Conservation (phyloP, 352 stramenopile species). For the Pythium folliculosum region DNA sequence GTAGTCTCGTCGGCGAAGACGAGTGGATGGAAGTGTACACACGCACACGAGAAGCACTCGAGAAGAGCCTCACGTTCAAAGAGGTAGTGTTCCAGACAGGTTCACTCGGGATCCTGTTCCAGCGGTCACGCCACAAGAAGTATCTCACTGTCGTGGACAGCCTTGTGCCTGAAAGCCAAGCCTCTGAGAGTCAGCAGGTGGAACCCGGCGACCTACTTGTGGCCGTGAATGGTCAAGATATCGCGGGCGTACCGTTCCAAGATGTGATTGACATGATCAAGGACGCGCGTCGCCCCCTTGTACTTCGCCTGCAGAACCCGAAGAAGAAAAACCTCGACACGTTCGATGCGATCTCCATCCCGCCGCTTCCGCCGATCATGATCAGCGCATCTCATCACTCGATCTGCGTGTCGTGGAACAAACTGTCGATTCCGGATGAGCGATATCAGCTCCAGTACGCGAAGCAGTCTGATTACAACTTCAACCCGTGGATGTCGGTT, state of each 20-base stretch:
- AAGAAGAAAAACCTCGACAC: constrained; percentile 49
- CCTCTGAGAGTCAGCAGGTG: constrained; percentile 66
- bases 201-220: constrained; percentile 72
- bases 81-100: constrained; percentile 73
- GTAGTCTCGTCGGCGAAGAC: constrained; percentile 47
- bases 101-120: constrained; percentile 79
- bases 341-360: constrained; percentile 59
- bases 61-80: constrained; percentile 55
- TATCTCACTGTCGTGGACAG: constrained; percentile 81
- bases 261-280: constrained; percentile 82
- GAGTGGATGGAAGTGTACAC: constrained; percentile 80
- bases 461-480: constrained; percentile 41
- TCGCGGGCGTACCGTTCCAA: constrained; percentile 64
- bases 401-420: constrained; percentile 41
- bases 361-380: constrained; percentile 59
- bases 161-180: constrained; percentile 79
- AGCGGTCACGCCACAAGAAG: constrained; percentile 68
- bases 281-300: constrained; percentile 57
- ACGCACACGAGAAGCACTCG: constrained; percentile 46
- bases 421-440: constrained; percentile 24
- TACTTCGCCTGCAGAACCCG: constrained; percentile 71
- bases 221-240: constrained; percentile 68
- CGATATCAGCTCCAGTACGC: constrained; percentile 48
- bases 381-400: constrained; percentile 50
- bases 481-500: constrained; percentile 41